Percentiles rank a stretch among this genome's conserved stretches.
These are phyloP conservation scores for Coleophoma cylindrospora DNA, from an alignment of 2,329 filamentous ascomycete genomes.

Conservation along the genomic window DNA sequence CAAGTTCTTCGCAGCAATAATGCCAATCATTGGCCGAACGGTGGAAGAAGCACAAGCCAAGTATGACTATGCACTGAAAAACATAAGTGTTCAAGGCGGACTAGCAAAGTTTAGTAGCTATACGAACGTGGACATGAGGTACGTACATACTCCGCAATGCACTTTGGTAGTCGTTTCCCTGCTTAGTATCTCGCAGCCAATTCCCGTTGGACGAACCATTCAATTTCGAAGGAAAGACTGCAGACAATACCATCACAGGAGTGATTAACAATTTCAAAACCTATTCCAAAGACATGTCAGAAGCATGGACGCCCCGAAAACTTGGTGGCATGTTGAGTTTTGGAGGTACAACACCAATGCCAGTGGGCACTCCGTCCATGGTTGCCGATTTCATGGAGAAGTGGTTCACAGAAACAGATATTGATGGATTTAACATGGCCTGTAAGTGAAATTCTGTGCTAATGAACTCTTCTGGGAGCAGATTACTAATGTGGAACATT, in stretches of 20 bases:
- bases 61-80: slow-evolving; percentile 1
- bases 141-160: too few relatives aligned
- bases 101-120: background rate
- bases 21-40: slow-evolving; percentile 6
- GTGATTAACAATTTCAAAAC: background rate
- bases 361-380: background rate
- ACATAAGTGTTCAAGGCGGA: background rate
- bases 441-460: background rate
- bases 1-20: slow-evolving; percentile 31
- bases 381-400: slow-evolving; percentile 49
- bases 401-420: slow-evolving; percentile 63
- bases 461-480: background rate
- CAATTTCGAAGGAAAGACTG: background rate
- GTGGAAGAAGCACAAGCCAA: slow-evolving; percentile 1
- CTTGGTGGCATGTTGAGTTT: background rate
- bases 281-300: background rate
- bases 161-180: too few relatives aligned
- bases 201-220: background rate
- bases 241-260: background rate
- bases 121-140: background rate
- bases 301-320: background rate
- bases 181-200: background rate
- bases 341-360: background rate
- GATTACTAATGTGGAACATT: background rate
- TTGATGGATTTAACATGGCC: slow-evolving; percentile 59